Evolutionary conservation across 768 basidiomycete genomes (phyloP).

Genomic region (Clitopilus hobsonii): DNA sequence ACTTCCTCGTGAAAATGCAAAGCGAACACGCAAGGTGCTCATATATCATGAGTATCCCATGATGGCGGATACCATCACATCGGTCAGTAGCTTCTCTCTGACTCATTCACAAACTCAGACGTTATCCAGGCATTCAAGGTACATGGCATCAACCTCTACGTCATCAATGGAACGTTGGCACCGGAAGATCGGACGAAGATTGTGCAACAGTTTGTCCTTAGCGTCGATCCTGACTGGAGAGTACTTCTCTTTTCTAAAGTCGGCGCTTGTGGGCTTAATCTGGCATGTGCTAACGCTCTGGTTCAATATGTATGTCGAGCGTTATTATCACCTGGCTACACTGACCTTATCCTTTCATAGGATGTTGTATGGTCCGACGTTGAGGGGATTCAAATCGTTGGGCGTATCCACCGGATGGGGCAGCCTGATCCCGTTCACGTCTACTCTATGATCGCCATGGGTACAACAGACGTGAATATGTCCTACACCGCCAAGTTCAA

Average conservation of each 20-base stretch:
- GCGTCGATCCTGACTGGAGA: not conserved
- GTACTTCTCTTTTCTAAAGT: constrained; percentile 4
- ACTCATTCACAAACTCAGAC: too few species aligned
- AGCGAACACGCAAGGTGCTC: constrained; percentile 1
- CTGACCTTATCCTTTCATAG: not conserved
- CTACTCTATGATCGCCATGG: constrained; percentile 1
- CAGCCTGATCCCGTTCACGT: constrained; percentile 4
- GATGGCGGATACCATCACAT: constrained; percentile 6
- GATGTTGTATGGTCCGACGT: constrained; percentile 6
- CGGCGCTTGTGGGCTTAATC: constrained; percentile 1
- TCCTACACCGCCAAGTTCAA: not conserved
- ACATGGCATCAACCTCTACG: not conserved
- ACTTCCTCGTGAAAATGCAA: not conserved
- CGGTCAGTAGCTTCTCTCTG: not conserved
- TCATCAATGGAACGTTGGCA: not conserved
- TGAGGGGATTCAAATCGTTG: not conserved
- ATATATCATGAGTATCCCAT: constrained; percentile 8
- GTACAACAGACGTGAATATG: constrained; percentile 6
- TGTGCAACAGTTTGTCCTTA: not conserved
- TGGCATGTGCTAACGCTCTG: not conserved
- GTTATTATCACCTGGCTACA: not conserved
- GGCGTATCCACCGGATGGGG: constrained; percentile 1
- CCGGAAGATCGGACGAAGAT: not conserved
- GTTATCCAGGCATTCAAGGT: not conserved
- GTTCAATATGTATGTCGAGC: not conserved